Percentiles rank a stretch among this genome's conserved stretches.
phyloP scores from a whole-genome alignment of 2,329 filamentous ascomycete species.

The Phialemoniopsis sp. region DNA sequence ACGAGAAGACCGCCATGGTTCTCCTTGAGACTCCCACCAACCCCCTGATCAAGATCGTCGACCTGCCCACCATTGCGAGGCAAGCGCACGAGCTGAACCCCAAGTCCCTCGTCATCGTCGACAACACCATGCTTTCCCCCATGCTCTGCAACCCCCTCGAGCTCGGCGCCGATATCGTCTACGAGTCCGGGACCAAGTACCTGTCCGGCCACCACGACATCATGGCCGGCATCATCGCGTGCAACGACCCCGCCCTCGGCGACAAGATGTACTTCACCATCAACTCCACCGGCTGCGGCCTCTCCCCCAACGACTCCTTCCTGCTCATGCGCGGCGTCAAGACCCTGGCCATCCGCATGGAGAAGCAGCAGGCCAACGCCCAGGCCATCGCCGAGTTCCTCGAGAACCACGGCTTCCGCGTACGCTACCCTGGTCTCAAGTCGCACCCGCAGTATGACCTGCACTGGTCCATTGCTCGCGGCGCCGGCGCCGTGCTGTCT shows the following conservation, averaged over 20 bases:
- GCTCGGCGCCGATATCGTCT: constrained; percentile 90
- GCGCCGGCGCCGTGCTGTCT: constrained; percentile 87
- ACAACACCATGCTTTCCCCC: constrained; percentile 98
- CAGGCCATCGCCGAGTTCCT: constrained; percentile 90
- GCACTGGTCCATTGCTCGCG: constrained; percentile 92
- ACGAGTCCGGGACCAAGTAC: constrained; percentile 97
- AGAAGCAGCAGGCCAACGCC: constrained; percentile 93
- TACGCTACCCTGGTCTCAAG: constrained; percentile 89
- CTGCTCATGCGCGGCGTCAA: constrained; percentile 93
- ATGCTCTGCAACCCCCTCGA: constrained; percentile 92
- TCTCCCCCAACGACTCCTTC: constrained; percentile 94
- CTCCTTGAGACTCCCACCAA: constrained; percentile 96
- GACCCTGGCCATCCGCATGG: constrained; percentile 95
- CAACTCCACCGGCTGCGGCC: constrained; percentile 90
- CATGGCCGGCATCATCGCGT: constrained; percentile 95
- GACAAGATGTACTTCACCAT: constrained; percentile 96
- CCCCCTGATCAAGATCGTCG: constrained; percentile 96
- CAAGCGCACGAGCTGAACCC: constrained; percentile 74
- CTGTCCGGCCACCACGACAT: constrained; percentile 97
- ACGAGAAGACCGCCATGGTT: constrained; percentile 86
- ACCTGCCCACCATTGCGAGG: constrained; percentile 76
- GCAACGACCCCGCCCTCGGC: constrained; percentile 76
- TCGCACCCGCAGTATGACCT: constrained; percentile 96
- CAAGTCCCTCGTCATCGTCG: constrained; percentile 80
- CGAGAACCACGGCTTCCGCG: constrained; percentile 85